Evolutionary conservation across 2,329 filamentous ascomycete genomes (phyloP), one percentile per base, ranked within the genome.

Genomic region (Talaromyces islandicus): DNA sequence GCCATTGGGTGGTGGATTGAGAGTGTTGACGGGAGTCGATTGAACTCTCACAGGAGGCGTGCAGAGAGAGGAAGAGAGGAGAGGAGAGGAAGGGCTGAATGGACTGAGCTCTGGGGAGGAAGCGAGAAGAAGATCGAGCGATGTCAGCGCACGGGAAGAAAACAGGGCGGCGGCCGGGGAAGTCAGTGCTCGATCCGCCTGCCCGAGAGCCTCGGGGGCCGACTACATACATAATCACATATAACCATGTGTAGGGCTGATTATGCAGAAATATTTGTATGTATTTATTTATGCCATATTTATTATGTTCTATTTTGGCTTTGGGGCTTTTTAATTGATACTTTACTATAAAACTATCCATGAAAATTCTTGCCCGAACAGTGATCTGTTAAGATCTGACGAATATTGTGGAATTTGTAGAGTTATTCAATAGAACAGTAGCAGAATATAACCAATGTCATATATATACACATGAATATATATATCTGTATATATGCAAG

Each of bases 1-100:
- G 91, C 90, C 92, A 97, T 97, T 83, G 64, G 27, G 30, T 30
- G 30, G n/a, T n/a, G 38, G 19, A 35, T 43, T 35, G 57, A 62
- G 50, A 51, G 41, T 32, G 32, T 7, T 7, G 32, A 29, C 12
- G 9, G 11, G 14, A 6, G 25, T 41, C 54, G 29, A 43, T 46
- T 41, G 58, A 19, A 58, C 46, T 56, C 35, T 32, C 52, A 27
- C 27, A 41, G 52, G 52, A 60, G 54, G 46, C 38, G 58, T n/a
- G 30, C 46, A 27, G 50, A 52, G 51, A 25, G 24, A 51, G 38
- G 38, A 61, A 32, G 50, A 48, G 35, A 35, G 48, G 48, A 50
- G 48, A 21, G 43, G 32, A 53, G 54, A 17, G 48, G 43, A 46
- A 53, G 54, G 9, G 48, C 24, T 51, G 48, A 10, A 3, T 29